Conservation (phyloP, 148 eudicot species). For the Rhododendron vialii region DNA sequence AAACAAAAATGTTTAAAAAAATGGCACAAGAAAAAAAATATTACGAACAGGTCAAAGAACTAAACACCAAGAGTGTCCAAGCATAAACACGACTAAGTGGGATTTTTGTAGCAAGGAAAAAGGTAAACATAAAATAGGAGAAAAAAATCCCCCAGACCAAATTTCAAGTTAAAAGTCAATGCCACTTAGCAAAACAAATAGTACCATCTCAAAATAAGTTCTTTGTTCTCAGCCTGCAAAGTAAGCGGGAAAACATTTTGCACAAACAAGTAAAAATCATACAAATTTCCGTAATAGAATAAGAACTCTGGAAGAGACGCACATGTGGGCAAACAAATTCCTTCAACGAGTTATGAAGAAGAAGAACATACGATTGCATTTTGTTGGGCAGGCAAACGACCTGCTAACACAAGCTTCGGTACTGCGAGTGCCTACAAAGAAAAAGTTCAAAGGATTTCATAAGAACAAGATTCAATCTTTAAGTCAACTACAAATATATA, state of each 20-base stretch:
- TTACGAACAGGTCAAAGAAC: neutral
- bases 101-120: neutral
- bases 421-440: conserved; percentile 72
- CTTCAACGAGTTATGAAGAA: conserved; percentile 1
- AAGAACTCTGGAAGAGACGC: no score
- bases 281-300: no score
- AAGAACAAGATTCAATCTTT: conserved; percentile 1
- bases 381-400: conserved; percentile 93
- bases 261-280: no score
- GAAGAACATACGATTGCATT: conserved; percentile 70
- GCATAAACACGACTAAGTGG: neutral
- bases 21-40: neutral
- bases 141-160: neutral
- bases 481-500: neutral
- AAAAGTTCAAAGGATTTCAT: conserved; percentile 10
- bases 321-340: neutral
- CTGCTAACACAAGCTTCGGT: conserved; percentile 91
- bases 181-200: neutral
- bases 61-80: no score
- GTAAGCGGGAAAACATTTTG: neutral
- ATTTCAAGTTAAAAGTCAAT: neutral
- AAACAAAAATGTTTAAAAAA: neutral
- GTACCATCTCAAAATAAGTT: neutral
- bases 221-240: neutral
- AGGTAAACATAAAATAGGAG: neutral